These are phyloP conservation scores for Meredithiella fracta DNA, from an alignment of 2,329 filamentous ascomycete species.

Conservation along the genomic window DNA sequence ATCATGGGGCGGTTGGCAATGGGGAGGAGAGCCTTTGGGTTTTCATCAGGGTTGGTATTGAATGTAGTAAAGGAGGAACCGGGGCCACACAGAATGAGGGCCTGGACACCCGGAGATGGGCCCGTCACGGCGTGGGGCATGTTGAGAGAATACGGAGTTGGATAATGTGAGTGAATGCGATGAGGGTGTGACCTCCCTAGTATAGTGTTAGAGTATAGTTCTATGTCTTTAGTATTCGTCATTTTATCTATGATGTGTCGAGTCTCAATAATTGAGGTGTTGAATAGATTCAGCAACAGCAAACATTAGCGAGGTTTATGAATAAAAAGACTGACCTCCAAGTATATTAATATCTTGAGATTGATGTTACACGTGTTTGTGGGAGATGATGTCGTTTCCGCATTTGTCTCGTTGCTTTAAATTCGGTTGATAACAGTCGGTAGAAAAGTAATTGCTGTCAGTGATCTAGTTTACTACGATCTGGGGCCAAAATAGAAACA, in stretches of 20 bases:
- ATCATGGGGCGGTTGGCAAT: slow-evolving; percentile 80
- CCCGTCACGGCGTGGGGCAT: slow-evolving; percentile 66
- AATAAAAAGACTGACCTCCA: too few relatives aligned
- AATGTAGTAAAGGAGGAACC: slow-evolving; percentile 72
- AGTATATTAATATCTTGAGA: too few relatives aligned
- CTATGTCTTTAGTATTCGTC: background rate
- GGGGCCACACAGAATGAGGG: slow-evolving; percentile 67
- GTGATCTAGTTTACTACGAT: too few relatives aligned
- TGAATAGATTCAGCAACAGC: background rate
- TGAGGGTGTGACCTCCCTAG: background rate
- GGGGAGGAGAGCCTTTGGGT: slow-evolving; percentile 66
- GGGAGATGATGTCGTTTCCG: too few relatives aligned
- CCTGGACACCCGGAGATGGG: slow-evolving; percentile 63
- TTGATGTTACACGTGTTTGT: too few relatives aligned
- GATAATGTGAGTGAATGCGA: slow-evolving; percentile 3
- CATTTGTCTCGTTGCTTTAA: too few relatives aligned
- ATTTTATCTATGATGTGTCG: slow-evolving; percentile 1
- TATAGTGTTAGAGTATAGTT: background rate
- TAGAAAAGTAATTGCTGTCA: too few relatives aligned
- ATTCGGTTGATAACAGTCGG: too few relatives aligned
- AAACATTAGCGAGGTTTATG: too few relatives aligned
- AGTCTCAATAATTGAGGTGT: background rate
- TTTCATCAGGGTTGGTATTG: slow-evolving; percentile 62
- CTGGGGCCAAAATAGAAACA: background rate
- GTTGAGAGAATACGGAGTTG: slow-evolving; percentile 14